phyloP scores from a whole-genome alignment of 805 yeast species.

The Candida caryicola region DNA sequence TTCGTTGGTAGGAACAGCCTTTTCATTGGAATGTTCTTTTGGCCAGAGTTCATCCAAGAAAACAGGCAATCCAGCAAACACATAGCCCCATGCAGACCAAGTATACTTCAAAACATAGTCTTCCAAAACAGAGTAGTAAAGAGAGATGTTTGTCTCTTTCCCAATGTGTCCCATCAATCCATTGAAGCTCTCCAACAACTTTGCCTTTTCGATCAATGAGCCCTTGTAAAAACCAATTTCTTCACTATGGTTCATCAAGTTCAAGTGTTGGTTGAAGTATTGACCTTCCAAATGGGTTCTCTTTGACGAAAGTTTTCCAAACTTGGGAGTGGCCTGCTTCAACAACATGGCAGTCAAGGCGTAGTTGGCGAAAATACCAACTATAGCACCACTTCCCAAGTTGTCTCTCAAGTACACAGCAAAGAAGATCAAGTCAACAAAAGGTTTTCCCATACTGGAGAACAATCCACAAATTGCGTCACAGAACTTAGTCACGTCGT shows the following conservation, averaged over 20 bases:
- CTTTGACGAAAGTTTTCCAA: slow-evolving; percentile 70
- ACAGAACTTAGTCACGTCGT: slow-evolving; percentile 78
- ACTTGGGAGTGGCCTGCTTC: slow-evolving; percentile 76
- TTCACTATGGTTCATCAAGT: slow-evolving; percentile 83
- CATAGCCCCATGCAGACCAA: slow-evolving; percentile 94
- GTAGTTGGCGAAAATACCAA: slow-evolving; percentile 79
- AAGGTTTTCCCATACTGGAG: slow-evolving; percentile 88
- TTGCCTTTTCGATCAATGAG: slow-evolving; percentile 67
- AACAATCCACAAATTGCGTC: slow-evolving; percentile 79
- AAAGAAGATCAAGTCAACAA: slow-evolving; percentile 80
- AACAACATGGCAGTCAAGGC: slow-evolving; percentile 73
- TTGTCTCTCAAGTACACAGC: slow-evolving; percentile 79
- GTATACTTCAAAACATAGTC: slow-evolving; percentile 85
- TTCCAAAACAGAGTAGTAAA: slow-evolving; percentile 71
- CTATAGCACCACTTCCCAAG: slow-evolving; percentile 81
- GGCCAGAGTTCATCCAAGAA: slow-evolving; percentile 54
- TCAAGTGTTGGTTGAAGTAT: slow-evolving; percentile 81
- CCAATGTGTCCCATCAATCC: slow-evolving; percentile 53
- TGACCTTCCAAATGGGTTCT: slow-evolving; percentile 84
- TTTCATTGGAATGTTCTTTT: slow-evolving; percentile 12
- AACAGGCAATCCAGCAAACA: slow-evolving; percentile 87
- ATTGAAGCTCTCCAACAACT: slow-evolving; percentile 57
- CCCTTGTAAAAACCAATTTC: slow-evolving; percentile 95
- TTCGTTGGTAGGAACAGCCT: slow-evolving; percentile 32
- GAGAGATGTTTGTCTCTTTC: slow-evolving; percentile 55